Evolutionary conservation across 257 asterid genomes (phyloP).

Genomic region (Scutellaria barbata): DNA sequence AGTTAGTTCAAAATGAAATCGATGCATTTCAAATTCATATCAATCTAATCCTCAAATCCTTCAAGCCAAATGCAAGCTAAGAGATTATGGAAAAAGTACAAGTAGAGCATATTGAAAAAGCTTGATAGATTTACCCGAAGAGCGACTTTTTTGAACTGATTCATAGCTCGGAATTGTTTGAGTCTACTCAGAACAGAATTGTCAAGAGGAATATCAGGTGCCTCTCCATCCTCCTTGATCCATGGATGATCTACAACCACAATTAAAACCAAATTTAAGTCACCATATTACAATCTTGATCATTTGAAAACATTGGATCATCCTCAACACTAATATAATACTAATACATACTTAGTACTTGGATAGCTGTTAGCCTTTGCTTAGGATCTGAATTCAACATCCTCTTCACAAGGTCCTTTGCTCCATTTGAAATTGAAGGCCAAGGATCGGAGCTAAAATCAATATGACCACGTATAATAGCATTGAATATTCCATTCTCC

Average conservation of each 20-base stretch:
- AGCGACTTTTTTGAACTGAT: constrained; percentile 71
- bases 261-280: not conserved
- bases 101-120: no score
- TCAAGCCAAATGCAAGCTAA: no score
- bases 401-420: constrained; percentile 64
- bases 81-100: no score
- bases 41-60: no score
- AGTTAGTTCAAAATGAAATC: no score
- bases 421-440: constrained; percentile 66
- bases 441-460: constrained; percentile 66
- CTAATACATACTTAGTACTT: constrained; percentile 54
- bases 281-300: not conserved
- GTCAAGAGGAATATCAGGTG: constrained; percentile 68
- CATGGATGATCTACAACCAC: constrained; percentile 60
- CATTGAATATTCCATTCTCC: constrained; percentile 66
- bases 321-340: not conserved
- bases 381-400: constrained; percentile 65
- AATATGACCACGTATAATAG: constrained; percentile 55
- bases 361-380: constrained; percentile 59
- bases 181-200: constrained; percentile 60
- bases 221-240: constrained; percentile 81
- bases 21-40: no score
- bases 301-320: not conserved
- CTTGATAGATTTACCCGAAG: constrained; percentile 45
- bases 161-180: constrained; percentile 67